Percentiles rank a stretch among this genome's conserved stretches.
Conservation (phyloP, 2,329 filamentous ascomycete species). For the Ceratocystis albifundus region DNA sequence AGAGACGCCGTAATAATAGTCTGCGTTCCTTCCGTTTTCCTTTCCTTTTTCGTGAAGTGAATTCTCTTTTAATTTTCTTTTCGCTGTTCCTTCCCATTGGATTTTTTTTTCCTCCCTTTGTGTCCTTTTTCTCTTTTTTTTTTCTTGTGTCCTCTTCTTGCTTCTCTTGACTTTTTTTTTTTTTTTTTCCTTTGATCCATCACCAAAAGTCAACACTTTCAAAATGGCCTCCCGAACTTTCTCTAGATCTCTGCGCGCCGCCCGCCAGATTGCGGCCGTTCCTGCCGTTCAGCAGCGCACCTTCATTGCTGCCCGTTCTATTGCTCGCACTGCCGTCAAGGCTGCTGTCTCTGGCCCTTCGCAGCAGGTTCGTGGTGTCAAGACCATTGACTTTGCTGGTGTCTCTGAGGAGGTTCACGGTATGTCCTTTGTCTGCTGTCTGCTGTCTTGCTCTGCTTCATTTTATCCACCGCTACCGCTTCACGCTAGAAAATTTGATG, state of each 20-base stretch:
- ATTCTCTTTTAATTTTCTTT: conserved; percentile 14
- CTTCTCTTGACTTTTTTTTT: conserved; percentile 10
- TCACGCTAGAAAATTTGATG: conserved; percentile 11
- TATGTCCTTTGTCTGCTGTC: conserved; percentile 35
- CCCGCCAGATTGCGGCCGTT: conserved; percentile 48
- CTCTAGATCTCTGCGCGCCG: conserved; percentile 53
- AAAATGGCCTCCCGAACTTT: conserved; percentile 68
- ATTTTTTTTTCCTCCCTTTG: conserved; percentile 17
- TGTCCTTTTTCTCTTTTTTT: conserved; percentile 15
- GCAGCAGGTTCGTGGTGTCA: conserved; percentile 77
- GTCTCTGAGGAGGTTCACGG: conserved; percentile 89
- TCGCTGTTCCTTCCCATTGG: conserved; percentile 13
- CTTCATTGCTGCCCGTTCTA: conserved; percentile 49
- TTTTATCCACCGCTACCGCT: neutral
- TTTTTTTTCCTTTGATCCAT: conserved; percentile 19
- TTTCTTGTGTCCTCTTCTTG: conserved; percentile 15
- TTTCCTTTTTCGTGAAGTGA: conserved; percentile 13
- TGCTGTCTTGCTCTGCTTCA: neutral
- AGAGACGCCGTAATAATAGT: conserved; percentile 1
- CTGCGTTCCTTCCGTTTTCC: neutral
- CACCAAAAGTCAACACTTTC: conserved; percentile 27
- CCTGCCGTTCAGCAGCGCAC: conserved; percentile 51
- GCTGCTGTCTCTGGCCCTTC: conserved; percentile 39
- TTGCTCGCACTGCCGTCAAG: conserved; percentile 43
- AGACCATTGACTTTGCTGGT: conserved; percentile 98